Evolutionary conservation across 768 basidiomycete species (phyloP), one percentile per base, ranked within the genome.

Genomic region (Tulasnella sp.): DNA sequence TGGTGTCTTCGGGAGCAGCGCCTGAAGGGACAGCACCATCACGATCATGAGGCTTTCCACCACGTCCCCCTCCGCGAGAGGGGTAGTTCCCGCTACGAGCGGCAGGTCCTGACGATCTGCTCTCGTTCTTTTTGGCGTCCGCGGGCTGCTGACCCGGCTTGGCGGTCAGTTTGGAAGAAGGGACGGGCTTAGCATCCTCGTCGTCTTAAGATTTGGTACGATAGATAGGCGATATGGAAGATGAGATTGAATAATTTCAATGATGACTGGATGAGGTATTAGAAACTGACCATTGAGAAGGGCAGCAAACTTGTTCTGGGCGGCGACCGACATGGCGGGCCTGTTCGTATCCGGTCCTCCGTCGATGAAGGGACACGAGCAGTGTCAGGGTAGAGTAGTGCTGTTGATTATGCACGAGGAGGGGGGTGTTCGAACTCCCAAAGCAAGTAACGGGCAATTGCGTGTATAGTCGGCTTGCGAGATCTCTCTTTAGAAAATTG

Each of bases 61-160:
- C 46, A 38, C 65, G 61, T 17, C 27, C 69, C 59, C 78, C 77
- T 54, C 86, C 86, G 38, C 85, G 78, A 56, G 69, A 57, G 69
- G 86, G 86, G 74, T 88, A 88, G 65, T 76, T 76, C 51, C 86
- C 86, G 46, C 78, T 79, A 53, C 84, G 79, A 49, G 83, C 66
- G 59, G 82, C 79, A 55, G 83, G 78, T 17, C 76, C 77, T 58
- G 76, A 72, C 21, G 70, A 48, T 63, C 79, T 82, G 64, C 78
- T 74, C 19, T 53, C 60, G 29, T n/a, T 12, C 19, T 24, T 53
- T 45, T 49, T 41, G 48, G 62, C 38, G 22, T 38, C 58, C 12
- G 27, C 22, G 9, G 60, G 21, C 9, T 19, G 8, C 22, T 30
- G 44, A n/a, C 59, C 25, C 27, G 57, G 44, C 25, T 41, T 38